Percentiles rank a stretch among this genome's conserved stretches.
Evolutionary conservation across 75 land plant species (phyloP).

Genomic region (Picea sitchensis): DNA sequence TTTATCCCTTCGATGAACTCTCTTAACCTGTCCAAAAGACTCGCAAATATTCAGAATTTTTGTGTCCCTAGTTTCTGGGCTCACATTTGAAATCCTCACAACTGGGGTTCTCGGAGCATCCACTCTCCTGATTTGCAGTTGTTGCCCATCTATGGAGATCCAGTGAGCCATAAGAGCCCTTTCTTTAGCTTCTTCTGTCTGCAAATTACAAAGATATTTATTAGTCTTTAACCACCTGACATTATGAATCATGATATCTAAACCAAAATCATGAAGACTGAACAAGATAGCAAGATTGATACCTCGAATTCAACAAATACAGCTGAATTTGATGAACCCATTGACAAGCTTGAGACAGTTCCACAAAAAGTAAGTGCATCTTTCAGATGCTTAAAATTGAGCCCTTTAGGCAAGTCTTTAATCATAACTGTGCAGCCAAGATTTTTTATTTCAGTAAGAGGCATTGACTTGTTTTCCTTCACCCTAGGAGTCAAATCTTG

Average conservation of each 20-base stretch:
- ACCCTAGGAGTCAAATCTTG: conserved; percentile 10
- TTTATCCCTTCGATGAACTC: not conserved
- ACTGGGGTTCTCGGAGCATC: conserved; percentile 26
- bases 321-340: conserved; percentile 18
- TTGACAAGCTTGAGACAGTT: not conserved
- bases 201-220: not conserved
- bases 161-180: conserved; percentile 19
- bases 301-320: conserved; percentile 24
- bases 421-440: conserved; percentile 7
- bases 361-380: conserved; percentile 12
- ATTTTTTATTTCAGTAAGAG: conserved; percentile 13
- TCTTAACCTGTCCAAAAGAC: conserved; percentile 16
- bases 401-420: conserved; percentile 5
- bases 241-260: not conserved
- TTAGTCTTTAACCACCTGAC: not conserved
- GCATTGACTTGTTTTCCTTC: not conserved
- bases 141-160: conserved; percentile 11
- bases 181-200: conserved; percentile 37
- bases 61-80: not conserved
- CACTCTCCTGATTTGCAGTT: conserved; percentile 14
- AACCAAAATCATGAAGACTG: too few relatives aligned
- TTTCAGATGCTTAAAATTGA: conserved; percentile 12
- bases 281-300: not conserved
- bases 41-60: conserved; percentile 2
- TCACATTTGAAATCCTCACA: conserved; percentile 21